phyloP scores from a whole-genome alignment of 306 rosid species.

The Cotoneaster glaucophyllus region DNA sequence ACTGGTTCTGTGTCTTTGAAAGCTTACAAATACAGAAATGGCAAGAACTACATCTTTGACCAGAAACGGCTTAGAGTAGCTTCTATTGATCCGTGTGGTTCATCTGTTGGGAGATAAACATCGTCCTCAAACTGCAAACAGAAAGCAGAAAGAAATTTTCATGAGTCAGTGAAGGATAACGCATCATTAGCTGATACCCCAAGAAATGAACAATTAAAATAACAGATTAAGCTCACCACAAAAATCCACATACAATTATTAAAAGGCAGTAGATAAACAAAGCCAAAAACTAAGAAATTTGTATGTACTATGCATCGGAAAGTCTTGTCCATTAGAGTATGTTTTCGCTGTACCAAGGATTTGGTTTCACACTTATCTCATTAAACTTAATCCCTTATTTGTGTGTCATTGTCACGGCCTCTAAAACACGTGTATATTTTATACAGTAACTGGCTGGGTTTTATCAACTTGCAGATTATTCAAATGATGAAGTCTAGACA shows the following conservation, averaged over 20 bases:
- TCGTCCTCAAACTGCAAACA: constrained; percentile 75
- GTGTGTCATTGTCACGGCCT: too few relatives aligned
- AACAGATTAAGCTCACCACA: neutral
- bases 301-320: neutral
- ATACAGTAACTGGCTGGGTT: too few relatives aligned
- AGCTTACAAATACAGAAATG: neutral
- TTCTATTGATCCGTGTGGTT: constrained; percentile 92
- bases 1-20: neutral
- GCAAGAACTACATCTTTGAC: constrained; percentile 55
- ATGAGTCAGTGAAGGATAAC: neutral
- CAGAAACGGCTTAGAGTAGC: constrained; percentile 70
- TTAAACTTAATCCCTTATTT: neutral
- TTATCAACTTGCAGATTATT: too few relatives aligned
- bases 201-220: too few relatives aligned
- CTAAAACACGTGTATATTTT: too few relatives aligned
- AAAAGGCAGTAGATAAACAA: too few relatives aligned
- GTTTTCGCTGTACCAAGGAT: neutral
- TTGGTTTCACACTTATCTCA: neutral
- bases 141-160: neutral
- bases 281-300: too few relatives aligned
- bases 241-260: neutral
- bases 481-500: too few relatives aligned
- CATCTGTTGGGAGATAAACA: constrained; percentile 87
- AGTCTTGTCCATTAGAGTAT: neutral
- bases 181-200: neutral